phyloP scores from a whole-genome alignment of 139 green algal genomes.

The Ettlia oleoabundans region DNA sequence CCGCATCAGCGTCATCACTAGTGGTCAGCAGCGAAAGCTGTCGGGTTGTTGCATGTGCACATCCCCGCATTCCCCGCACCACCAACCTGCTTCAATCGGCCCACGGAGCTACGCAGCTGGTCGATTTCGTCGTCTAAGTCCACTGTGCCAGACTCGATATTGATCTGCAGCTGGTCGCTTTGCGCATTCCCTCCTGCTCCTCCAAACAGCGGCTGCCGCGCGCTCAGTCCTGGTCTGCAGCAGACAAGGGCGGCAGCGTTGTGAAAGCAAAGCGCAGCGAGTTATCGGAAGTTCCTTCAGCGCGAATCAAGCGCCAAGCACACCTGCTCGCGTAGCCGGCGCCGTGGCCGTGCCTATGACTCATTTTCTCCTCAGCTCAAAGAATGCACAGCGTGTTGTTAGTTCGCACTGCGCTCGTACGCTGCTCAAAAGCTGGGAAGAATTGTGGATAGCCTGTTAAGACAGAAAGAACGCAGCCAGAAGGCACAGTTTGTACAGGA shows the following conservation, averaged over 20 bases:
- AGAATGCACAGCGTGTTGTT: too few species aligned
- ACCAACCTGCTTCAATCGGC: constrained; percentile 49
- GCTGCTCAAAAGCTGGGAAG: too few species aligned
- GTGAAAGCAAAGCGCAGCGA: neutral
- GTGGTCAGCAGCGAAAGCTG: too few species aligned
- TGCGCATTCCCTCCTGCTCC: neutral
- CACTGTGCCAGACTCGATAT: constrained; percentile 18
- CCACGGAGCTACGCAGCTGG: constrained; percentile 43
- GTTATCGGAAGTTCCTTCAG: neutral
- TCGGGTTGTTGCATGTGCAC: too few species aligned
- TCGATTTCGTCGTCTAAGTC: constrained; percentile 55
- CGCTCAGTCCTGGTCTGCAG: constrained; percentile 21
- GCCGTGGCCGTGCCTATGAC: neutral
- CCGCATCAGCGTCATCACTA: too few species aligned
- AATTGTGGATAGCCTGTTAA: too few species aligned
- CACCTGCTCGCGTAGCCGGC: neutral
- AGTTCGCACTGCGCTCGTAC: too few species aligned
- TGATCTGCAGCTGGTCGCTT: constrained; percentile 38
- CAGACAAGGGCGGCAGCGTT: neutral
- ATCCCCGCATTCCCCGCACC: too few species aligned
- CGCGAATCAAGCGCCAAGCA: neutral
- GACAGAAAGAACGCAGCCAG: too few species aligned
- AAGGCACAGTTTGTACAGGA: too few species aligned
- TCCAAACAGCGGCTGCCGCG: constrained; percentile 37
- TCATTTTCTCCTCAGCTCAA: neutral